A percentile compares a stretch with the other conserved stretches of the same genome.
Conservation (phyloP, 139 green algal genomes). For the Trebouxia sp. region DNA sequence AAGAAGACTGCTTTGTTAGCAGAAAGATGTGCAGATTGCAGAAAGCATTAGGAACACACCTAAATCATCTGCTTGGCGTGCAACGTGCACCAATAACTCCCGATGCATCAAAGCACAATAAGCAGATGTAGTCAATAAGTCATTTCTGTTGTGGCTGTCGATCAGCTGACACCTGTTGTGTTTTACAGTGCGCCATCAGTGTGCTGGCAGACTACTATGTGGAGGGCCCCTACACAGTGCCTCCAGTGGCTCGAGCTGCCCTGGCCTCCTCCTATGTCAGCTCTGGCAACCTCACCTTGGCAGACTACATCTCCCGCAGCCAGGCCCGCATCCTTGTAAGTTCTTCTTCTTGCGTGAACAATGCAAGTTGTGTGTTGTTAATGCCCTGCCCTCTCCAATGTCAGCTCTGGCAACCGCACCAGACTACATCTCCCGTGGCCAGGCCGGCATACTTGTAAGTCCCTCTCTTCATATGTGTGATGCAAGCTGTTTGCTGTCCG, state of each 20-base stretch:
- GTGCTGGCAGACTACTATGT: conserved; percentile 28
- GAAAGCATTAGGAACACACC: too few relatives aligned
- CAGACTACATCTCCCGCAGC: conserved; percentile 29
- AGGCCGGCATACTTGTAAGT: conserved; percentile 14
- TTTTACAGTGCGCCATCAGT: neutral
- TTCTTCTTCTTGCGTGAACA: neutral
- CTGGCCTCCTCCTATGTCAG: conserved; percentile 30
- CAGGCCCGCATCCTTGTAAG: conserved; percentile 19
- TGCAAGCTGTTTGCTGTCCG: neutral
- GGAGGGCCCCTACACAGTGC: conserved; percentile 18
- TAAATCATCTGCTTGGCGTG: too few relatives aligned
- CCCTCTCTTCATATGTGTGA: neutral
- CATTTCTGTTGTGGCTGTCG: too few relatives aligned
- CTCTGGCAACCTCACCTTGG: conserved; percentile 31
- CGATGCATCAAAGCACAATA: too few relatives aligned
- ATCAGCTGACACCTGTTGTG: too few relatives aligned
- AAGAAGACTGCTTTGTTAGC: too few relatives aligned
- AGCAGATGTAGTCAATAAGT: too few relatives aligned
- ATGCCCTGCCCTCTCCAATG: neutral
- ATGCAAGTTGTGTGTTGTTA: neutral
- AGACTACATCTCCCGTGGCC: conserved; percentile 28
- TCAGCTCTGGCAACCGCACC: conserved; percentile 37
- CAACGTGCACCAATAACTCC: too few relatives aligned
- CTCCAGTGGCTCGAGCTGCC: neutral
- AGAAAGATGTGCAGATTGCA: too few relatives aligned